These are phyloP conservation scores for Diplogelasinospora grovesii DNA, from an alignment of 495 filamentous ascomycete genomes.

Conservation along the genomic window DNA sequence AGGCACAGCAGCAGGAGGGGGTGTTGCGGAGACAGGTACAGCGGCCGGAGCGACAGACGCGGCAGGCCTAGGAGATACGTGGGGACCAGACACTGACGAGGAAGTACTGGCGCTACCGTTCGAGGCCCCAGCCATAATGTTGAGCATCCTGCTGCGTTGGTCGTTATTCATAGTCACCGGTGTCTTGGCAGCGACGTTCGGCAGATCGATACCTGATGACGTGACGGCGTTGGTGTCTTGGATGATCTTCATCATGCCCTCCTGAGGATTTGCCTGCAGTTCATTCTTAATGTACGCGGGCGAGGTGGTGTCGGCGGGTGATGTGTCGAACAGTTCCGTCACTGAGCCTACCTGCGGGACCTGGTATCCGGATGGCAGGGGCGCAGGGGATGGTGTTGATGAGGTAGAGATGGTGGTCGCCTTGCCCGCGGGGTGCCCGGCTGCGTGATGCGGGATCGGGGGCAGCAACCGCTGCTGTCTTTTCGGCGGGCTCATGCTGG, in stretches of 20 bases:
- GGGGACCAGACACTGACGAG: background rate
- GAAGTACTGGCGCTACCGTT: constrained; percentile 9
- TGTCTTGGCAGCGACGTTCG: constrained; percentile 67
- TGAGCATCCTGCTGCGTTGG: constrained; percentile 73
- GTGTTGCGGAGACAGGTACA: constrained; percentile 19
- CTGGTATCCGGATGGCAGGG: constrained; percentile 16
- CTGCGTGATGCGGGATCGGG: constrained; percentile 33
- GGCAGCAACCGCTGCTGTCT: constrained; percentile 41
- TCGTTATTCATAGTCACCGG: constrained; percentile 64
- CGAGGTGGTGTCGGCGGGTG: constrained; percentile 31
- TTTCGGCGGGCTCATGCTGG: constrained; percentile 36
- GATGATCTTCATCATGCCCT: constrained; percentile 83
- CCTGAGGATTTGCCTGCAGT: constrained; percentile 47
- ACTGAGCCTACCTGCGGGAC: constrained; percentile 36
- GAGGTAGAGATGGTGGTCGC: constrained; percentile 23
- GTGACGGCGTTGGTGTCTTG: constrained; percentile 66
- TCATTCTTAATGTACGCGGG: constrained; percentile 40
- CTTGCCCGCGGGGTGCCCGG: too few relatives aligned
- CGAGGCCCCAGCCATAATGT: constrained; percentile 69
- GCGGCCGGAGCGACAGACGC: constrained; percentile 10
- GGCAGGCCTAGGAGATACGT: constrained; percentile 5
- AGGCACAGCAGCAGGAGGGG: constrained; percentile 11
- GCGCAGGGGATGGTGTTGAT: constrained; percentile 18
- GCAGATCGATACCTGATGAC: constrained; percentile 55
- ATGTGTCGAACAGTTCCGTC: constrained; percentile 41